Base-by-base conservation (phyloP, 306 rosid species). In the Medicago lupulina region DNA sequence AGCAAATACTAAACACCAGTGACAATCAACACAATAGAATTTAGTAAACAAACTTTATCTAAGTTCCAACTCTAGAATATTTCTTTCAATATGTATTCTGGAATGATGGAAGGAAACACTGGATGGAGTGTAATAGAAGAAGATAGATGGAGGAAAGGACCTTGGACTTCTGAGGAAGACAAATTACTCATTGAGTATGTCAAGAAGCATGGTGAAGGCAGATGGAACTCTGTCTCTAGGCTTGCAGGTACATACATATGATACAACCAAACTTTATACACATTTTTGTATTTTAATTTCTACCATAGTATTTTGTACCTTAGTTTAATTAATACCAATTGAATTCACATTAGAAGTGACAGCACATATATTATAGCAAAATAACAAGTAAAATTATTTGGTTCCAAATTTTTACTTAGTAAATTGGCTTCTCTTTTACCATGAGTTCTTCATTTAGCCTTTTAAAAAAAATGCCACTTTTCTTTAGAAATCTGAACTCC, bases 81-180 rank as follows among this genome's bases (percentile, higher is more conserved):
- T 39, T 6, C 72, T 66, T 76, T 38, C 58, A 58, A n/a, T 74
- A 90, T 92, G 92, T 87, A 86, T 67, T 85, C 83, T 82, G 88
- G 81, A 75, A 83, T 71, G 59, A 89, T 86, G 90, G 81, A 78
- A 59, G 86, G 87, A 9, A 89, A 85, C 72, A 81, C 83, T 84
- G 88, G 86, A 12, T 95, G 97, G 95, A 88, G 90, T 31, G 43
- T 83, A 8, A 70, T 82, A 57, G 96, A 86, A 70, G 96, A 90
- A 8, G 92, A 84, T 63, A 93, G 88, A 12, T 95, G 99, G 97
- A 89, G 99, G 67, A 95, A 95, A 83, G 99, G 99, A 16, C 99
- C 99, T 67, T 95, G 99, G 99, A 95, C 98, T 83, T 77, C 91
- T 77, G 97, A 92, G 62, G 99, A 95, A 75, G 98, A 95, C 82